Evolutionary conservation across 129 eudicot species (phyloP), one percentile per base, ranked within the genome.

Genomic region (Gnaphalium uliginosum): DNA sequence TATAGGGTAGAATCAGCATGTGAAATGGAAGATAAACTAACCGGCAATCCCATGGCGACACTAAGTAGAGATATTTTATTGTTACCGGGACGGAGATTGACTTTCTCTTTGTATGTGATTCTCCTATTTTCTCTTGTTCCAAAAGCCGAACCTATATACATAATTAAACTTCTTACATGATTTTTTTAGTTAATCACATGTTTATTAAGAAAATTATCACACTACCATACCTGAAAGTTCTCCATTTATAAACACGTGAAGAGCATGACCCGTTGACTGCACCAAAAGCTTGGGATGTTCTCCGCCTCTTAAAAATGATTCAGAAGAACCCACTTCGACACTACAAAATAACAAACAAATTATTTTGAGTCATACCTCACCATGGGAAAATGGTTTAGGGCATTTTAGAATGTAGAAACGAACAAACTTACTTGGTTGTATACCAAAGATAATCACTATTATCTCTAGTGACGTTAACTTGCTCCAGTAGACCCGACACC

Each of bases 11-110:
- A 39, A 19, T 25, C 33, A 13, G 33, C 51, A 6, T 61, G 64
- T 65, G 26, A 78, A 9, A 75, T 4, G 21, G 29, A 65, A 30
- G 14, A 74, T 27, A 43, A 75, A 84, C 96, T 82, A 72, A 90
- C 98, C 53, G 96, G 96, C 64, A 93, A 79, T 78, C 99, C 99
- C 82, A 89, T 94, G 37, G 98, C 96, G 59, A 93, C 92, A 60
- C 98, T 93, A 48, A 93, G 92, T 57, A 93, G 84, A 43, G 89
- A 81, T 65, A 93, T 88, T 79, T 73, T 82, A 43, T 93, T 93
- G 68, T 71, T 80, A 74, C 98, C 98, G 9, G 98, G 88, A 39
- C 54, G 92, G 18, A 93, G 87, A 60, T 86, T 86, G 27, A 86
- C 92, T 14, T 83, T 85, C 73, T 81, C 88, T 53, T 74, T 83